Percentiles rank a stretch among this genome's conserved stretches.
Evolutionary conservation across 345 rosid genomes (phyloP).

Genomic region (Arabidopsis arenosa): DNA sequence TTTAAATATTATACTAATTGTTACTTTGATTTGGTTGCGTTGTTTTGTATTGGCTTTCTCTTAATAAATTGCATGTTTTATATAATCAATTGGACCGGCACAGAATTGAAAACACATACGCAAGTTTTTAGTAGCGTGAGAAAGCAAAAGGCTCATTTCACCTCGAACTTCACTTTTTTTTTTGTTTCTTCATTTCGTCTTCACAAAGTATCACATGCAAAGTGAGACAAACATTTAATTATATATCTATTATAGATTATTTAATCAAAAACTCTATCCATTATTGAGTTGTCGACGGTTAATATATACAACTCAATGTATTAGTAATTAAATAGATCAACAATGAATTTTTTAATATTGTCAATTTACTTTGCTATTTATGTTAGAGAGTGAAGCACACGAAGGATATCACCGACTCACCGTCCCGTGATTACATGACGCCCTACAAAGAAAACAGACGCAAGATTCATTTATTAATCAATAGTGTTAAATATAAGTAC

Average conservation of each 20-base stretch:
- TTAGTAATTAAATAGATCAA: not conserved
- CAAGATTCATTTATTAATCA: not conserved
- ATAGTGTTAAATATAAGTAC: not conserved
- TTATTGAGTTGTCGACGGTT: slow-evolving; percentile 20
- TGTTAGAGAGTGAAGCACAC: slow-evolving; percentile 46
- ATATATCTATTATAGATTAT: not conserved
- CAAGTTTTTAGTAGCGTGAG: slow-evolving; percentile 32
- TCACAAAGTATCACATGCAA: slow-evolving; percentile 39
- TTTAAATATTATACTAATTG: too few relatives aligned
- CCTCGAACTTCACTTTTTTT: slow-evolving; percentile 31
- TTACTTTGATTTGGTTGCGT: not conserved
- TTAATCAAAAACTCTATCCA: slow-evolving; percentile 25
- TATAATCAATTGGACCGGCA: not conserved
- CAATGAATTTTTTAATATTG: not conserved
- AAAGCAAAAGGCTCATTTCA: slow-evolving; percentile 38
- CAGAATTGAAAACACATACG: not conserved
- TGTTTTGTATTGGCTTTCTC: not conserved
- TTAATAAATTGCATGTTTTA: slow-evolving; percentile 1
- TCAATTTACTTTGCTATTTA: slow-evolving; percentile 18
- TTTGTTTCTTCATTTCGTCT: slow-evolving; percentile 26
- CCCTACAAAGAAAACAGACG: slow-evolving; percentile 21
- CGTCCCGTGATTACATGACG: slow-evolving; percentile 41
- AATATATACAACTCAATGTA: slow-evolving; percentile 15
- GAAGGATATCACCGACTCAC: slow-evolving; percentile 46
- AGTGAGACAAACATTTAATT: slow-evolving; percentile 25